Percentiles rank a stretch among this genome's conserved stretches.
Evolutionary conservation across 2,329 filamentous ascomycete genomes (phyloP).

Genomic region (Botryotinia calthae): DNA sequence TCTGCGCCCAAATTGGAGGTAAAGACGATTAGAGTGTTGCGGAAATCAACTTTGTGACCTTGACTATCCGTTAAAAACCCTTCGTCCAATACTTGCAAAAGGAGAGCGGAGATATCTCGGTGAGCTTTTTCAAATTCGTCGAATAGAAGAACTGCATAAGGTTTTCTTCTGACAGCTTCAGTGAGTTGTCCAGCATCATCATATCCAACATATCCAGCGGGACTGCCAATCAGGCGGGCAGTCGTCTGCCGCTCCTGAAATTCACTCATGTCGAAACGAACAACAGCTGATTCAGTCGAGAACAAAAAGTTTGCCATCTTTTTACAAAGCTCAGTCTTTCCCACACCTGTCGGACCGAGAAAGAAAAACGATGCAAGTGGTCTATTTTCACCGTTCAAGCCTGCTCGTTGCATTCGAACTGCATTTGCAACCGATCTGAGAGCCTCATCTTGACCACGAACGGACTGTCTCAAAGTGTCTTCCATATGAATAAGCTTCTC

Average conservation of each 20-base stretch:
- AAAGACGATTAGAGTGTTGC: conserved; percentile 93
- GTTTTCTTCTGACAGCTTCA: conserved; percentile 90
- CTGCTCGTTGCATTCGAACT: conserved; percentile 89
- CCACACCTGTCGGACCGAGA: conserved; percentile 91
- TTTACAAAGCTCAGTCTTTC: conserved; percentile 97
- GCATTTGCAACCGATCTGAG: conserved; percentile 88
- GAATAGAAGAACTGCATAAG: conserved; percentile 90
- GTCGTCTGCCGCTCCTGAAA: conserved; percentile 98
- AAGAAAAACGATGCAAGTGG: conserved; percentile 97
- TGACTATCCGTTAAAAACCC: conserved; percentile 94
- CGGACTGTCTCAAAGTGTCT: conserved; percentile 75
- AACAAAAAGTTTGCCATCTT: conserved; percentile 92
- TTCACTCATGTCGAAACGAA: conserved; percentile 96
- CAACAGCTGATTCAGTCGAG: conserved; percentile 83
- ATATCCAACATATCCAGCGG: conserved; percentile 93
- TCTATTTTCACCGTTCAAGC: conserved; percentile 85
- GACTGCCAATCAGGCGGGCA: conserved; percentile 85
- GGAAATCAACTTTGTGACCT: conserved; percentile 94
- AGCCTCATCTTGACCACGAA: conserved; percentile 92
- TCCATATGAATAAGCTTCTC: conserved; percentile 97
- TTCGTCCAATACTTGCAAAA: conserved; percentile 93
- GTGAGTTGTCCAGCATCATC: conserved; percentile 96
- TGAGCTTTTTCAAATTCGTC: conserved; percentile 99
- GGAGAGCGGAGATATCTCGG: conserved; percentile 84
- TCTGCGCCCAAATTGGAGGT: conserved; percentile 94